phyloP scores from a whole-genome alignment of 2,329 filamentous ascomycete genomes.

The Fusarium circinatum region DNA sequence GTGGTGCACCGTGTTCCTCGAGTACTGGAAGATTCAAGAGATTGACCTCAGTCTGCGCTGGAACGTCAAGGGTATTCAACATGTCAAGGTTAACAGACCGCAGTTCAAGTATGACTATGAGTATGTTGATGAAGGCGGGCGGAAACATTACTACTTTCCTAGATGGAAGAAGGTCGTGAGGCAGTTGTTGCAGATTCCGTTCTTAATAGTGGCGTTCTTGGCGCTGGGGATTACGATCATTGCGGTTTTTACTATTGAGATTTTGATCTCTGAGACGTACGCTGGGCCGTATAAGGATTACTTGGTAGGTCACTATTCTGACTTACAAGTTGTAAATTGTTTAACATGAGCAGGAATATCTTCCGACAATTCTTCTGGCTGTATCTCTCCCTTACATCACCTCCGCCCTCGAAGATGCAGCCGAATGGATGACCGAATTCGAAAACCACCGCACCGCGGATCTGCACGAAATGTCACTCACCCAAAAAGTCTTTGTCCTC shows the following conservation, averaged over 20 bases:
- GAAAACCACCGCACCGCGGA: slow-evolving; percentile 81
- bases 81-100: slow-evolving; percentile 71
- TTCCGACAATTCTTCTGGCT: slow-evolving; percentile 77
- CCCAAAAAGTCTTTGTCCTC: slow-evolving; percentile 79
- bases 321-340: not conserved
- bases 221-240: slow-evolving; percentile 74
- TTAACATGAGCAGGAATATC: slow-evolving; percentile 65
- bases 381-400: slow-evolving; percentile 73
- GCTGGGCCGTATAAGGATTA: slow-evolving; percentile 73
- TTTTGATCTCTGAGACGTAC: slow-evolving; percentile 80
- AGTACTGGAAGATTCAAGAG: slow-evolving; percentile 84
- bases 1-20: slow-evolving; percentile 79
- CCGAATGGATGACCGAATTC: slow-evolving; percentile 71
- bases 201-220: slow-evolving; percentile 67
- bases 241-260: slow-evolving; percentile 76
- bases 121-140: slow-evolving; percentile 71
- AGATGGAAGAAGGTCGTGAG: slow-evolving; percentile 71
- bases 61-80: slow-evolving; percentile 75
- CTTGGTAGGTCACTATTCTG: slow-evolving; percentile 58
- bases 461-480: slow-evolving; percentile 74
- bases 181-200: slow-evolving; percentile 76
- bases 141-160: slow-evolving; percentile 70
- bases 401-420: slow-evolving; percentile 69
- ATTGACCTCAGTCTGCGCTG: slow-evolving; percentile 77
- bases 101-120: slow-evolving; percentile 73